A percentile compares a stretch with the other conserved stretches of the same genome.
phyloP scores from a whole-genome alignment of 2,329 filamentous ascomycete species.

The Dothistroma pini region DNA sequence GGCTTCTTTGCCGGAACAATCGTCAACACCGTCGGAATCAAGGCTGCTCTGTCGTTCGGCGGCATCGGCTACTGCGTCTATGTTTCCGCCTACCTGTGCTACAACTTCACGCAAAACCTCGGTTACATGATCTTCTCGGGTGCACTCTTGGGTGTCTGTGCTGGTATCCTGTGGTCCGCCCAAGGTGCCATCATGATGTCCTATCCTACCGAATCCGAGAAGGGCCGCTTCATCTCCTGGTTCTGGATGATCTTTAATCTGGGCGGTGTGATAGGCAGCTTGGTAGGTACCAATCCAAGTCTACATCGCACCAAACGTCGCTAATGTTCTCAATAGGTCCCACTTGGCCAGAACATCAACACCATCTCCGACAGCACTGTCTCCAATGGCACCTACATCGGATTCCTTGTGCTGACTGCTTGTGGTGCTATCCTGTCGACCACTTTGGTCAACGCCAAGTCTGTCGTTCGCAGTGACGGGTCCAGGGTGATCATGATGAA shows the following conservation, averaged over 20 bases:
- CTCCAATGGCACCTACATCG: slow-evolving; percentile 79
- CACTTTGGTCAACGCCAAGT: slow-evolving; percentile 65
- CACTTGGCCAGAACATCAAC: slow-evolving; percentile 69
- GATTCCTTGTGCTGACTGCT: slow-evolving; percentile 80
- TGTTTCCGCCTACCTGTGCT: slow-evolving; percentile 65
- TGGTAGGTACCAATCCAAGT: slow-evolving; percentile 44
- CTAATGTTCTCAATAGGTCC: slow-evolving; percentile 49
- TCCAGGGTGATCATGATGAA: slow-evolving; percentile 82
- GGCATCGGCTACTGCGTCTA: slow-evolving; percentile 76
- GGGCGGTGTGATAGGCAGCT: slow-evolving; percentile 79
- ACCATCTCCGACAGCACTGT: slow-evolving; percentile 51
- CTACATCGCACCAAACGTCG: background rate
- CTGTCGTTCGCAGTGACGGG: slow-evolving; percentile 72
- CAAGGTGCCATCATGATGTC: slow-evolving; percentile 88
- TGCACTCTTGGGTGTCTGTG: slow-evolving; percentile 71
- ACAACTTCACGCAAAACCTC: slow-evolving; percentile 62
- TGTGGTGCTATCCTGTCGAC: slow-evolving; percentile 67
- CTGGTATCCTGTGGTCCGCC: slow-evolving; percentile 75
- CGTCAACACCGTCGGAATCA: slow-evolving; percentile 71
- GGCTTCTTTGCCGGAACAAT: slow-evolving; percentile 67
- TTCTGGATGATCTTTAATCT: slow-evolving; percentile 97
- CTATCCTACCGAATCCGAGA: slow-evolving; percentile 75
- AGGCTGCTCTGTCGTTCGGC: slow-evolving; percentile 64
- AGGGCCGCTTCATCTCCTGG: slow-evolving; percentile 83
- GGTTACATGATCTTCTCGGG: slow-evolving; percentile 76